Evolutionary conservation across 768 basidiomycete species (phyloP).

Genomic region (Psilocybe sp.): DNA sequence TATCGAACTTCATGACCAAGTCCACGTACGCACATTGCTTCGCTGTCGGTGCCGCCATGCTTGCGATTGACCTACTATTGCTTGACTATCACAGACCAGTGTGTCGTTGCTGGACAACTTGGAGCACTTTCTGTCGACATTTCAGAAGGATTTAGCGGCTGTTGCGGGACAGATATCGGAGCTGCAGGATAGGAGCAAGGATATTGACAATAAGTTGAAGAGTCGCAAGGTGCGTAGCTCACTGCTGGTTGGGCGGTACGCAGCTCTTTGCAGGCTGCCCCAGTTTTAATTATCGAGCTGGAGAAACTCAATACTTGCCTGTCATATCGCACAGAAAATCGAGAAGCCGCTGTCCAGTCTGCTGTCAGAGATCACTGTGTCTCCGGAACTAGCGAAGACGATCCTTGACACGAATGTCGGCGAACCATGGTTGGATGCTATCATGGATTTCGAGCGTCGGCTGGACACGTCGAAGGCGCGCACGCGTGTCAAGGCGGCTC

Average conservation of each 20-base stretch:
- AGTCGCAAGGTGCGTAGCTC: slow-evolving; percentile 62
- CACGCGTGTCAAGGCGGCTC: slow-evolving; percentile 81
- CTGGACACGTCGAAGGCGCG: slow-evolving; percentile 68
- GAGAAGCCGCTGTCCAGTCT: slow-evolving; percentile 84
- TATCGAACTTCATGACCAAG: slow-evolving; percentile 87
- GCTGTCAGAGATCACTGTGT: slow-evolving; percentile 75
- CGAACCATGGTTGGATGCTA: slow-evolving; percentile 84
- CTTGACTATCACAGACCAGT: slow-evolving; percentile 60
- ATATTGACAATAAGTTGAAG: slow-evolving; percentile 84
- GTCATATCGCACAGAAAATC: slow-evolving; percentile 58
- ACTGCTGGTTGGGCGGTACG: no score
- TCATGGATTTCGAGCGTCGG: slow-evolving; percentile 77
- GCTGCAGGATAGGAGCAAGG: slow-evolving; percentile 85
- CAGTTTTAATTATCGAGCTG: no score
- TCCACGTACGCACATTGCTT: slow-evolving; percentile 55
- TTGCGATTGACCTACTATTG: neutral
- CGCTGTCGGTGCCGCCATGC: neutral
- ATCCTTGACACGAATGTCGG: slow-evolving; percentile 84
- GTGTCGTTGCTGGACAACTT: slow-evolving; percentile 82
- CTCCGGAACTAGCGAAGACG: slow-evolving; percentile 71
- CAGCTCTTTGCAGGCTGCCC: no score
- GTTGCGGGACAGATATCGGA: slow-evolving; percentile 97
- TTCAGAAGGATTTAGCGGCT: slow-evolving; percentile 89
- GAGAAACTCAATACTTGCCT: no score
- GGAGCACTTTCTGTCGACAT: slow-evolving; percentile 89